phyloP scores from a whole-genome alignment of 2,329 filamentous ascomycete species.

The Xylaria multiplex region DNA sequence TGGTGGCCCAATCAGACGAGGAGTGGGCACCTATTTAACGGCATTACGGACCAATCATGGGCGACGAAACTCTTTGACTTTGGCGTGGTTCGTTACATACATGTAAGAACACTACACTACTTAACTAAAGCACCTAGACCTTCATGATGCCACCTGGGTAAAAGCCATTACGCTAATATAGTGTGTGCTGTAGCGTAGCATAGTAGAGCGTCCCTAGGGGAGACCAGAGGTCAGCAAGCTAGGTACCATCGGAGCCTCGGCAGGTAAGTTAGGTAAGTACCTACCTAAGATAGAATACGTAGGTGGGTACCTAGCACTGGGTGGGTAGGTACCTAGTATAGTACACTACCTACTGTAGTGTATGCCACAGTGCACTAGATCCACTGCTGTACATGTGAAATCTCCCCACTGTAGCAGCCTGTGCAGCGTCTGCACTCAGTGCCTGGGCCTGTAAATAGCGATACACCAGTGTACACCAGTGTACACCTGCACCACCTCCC shows the following conservation, averaged over 20 bases:
- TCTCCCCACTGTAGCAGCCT: neutral
- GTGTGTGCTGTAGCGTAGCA: neutral
- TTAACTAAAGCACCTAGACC: neutral
- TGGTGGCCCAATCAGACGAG: slow-evolving; percentile 34
- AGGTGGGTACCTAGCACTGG: neutral
- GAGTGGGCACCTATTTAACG: neutral
- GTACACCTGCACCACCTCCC: neutral
- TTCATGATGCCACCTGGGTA: slow-evolving; percentile 27
- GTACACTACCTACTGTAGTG: too few species aligned
- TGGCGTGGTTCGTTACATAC: slow-evolving; percentile 4
- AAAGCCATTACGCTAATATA: neutral
- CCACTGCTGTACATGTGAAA: neutral
- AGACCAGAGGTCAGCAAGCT: too few species aligned
- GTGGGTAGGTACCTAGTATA: neutral
- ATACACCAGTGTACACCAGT: neutral
- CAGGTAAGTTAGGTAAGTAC: too few species aligned
- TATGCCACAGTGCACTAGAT: too few species aligned
- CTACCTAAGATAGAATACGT: too few species aligned
- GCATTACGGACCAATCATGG: slow-evolving; percentile 43
- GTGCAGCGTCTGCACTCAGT: too few species aligned
- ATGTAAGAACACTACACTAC: too few species aligned
- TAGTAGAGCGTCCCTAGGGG: too few species aligned
- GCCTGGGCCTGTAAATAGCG: neutral
- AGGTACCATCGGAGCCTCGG: too few species aligned
- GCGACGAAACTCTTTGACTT: slow-evolving; percentile 30